Percentiles rank a stretch among this genome's conserved stretches.
These are phyloP conservation scores for Mortierella sp. DNA, from an alignment of 371 early-diverging fungal genomes.

Conservation along the genomic window DNA sequence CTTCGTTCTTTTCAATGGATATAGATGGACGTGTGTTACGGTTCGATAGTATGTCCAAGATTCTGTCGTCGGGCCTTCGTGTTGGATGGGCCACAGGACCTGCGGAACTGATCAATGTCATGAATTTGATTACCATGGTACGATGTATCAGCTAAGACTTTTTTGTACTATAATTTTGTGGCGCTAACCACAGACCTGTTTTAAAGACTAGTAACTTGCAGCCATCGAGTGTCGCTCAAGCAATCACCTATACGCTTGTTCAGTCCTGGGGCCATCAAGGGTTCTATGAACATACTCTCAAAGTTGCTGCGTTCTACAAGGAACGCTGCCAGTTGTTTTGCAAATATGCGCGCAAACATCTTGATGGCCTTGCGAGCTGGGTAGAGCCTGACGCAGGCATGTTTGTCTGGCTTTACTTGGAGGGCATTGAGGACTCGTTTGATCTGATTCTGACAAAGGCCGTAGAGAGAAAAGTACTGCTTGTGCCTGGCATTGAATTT, in stretches of 20 bases:
- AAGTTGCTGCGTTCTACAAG: constrained; percentile 70
- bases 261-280: constrained; percentile 72
- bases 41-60: constrained; percentile 86
- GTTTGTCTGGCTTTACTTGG: constrained; percentile 87
- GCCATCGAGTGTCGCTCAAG: constrained; percentile 81
- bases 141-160: constrained; percentile 8
- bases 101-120: constrained; percentile 69
- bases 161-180: neutral
- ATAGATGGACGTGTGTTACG: constrained; percentile 84
- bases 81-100: constrained; percentile 88
- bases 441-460: constrained; percentile 75
- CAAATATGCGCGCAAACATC: constrained; percentile 61
- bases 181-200: no score
- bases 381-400: constrained; percentile 79
- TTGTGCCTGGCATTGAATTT: constrained; percentile 74
- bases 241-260: constrained; percentile 68
- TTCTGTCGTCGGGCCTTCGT: constrained; percentile 81
- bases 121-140: constrained; percentile 76
- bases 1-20: constrained; percentile 84
- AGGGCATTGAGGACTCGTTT: constrained; percentile 71
- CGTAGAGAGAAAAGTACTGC: constrained; percentile 76
- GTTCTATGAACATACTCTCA: constrained; percentile 71
- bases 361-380: constrained; percentile 77
- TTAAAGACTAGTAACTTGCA: constrained; percentile 72
- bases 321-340: constrained; percentile 74